Evolutionary conservation across 805 yeast species (phyloP), one percentile per base, ranked within the genome.

Genomic region (Maudiozyma barnettii): DNA sequence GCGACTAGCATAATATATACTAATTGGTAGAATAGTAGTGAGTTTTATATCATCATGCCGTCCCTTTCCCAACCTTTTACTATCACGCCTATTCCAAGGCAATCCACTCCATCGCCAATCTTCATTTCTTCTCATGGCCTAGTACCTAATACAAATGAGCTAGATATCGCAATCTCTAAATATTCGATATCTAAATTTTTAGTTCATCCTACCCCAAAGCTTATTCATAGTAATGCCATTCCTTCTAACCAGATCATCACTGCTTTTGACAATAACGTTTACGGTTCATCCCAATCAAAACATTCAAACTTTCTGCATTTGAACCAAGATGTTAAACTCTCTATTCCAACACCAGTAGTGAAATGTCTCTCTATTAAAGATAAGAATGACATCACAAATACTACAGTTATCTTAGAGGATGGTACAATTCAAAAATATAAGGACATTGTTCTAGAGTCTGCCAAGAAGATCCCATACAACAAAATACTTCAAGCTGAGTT

Each of bases 21-120:
- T 14, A 39, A 18, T 12, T 21, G 18, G 14, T 13, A 23, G 35
- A 40, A 26, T 37, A 26, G 8, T 12, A 26, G 8, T 26, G 30
- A 9, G 30, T 12, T 12, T 9, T 4, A 26, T 26, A 26, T 26
- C 5, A 23, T 19, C 33, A 63, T 63, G 65, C 60, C 67, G 1
- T 58, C 64, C 9, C 50, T 65, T 13, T 64, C 68, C 1, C 68
- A 63, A 50, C 67, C 69, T 6, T 65, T 65, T 18, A 58, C 65
- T 45, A 52, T 65, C 16, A 56, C 66, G 6, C 49, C 54, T 4
- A 52, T 65, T n/a, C 69, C 69, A 20, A 63, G 61, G 49, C 45
- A 53, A 16, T 39, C 54, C 3, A 37, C 47, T 7, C 47, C 50
- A 5, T 43, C 49, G 3, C 50, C 51, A 13, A 44, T 51, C 18